These are phyloP conservation scores for Wickerhamiella shivajii DNA, from an alignment of 805 yeast genomes.

Conservation along the genomic window DNA sequence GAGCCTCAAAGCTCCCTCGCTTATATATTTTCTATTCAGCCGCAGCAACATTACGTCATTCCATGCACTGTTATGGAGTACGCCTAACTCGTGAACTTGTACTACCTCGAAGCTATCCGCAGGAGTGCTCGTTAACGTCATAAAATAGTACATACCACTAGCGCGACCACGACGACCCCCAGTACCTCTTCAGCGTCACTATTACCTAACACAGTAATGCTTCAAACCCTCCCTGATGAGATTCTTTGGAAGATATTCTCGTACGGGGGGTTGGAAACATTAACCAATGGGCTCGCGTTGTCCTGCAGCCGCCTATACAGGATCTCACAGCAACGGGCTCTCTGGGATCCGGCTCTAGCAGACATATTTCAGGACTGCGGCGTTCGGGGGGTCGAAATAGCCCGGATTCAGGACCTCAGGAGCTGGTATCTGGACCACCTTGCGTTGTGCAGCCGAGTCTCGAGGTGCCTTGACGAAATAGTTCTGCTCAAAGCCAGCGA, in stretches of 20 bases:
- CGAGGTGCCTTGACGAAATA: slow-evolving; percentile 12
- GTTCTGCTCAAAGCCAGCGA: too few species aligned
- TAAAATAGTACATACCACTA: too few species aligned
- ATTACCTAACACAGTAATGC: background rate
- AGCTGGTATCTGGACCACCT: slow-evolving; percentile 12
- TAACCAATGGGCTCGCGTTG: slow-evolving; percentile 13
- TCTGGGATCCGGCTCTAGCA: slow-evolving; percentile 14
- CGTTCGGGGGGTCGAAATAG: slow-evolving; percentile 10
- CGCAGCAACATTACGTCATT: too few species aligned
- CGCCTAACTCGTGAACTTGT: too few species aligned
- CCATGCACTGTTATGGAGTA: too few species aligned
- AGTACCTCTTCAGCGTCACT: too few species aligned
- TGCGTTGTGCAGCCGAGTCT: slow-evolving; percentile 8
- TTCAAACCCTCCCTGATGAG: slow-evolving; percentile 11
- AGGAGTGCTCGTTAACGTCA: too few species aligned
- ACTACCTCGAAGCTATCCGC: too few species aligned
- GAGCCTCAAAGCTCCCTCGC: too few species aligned
- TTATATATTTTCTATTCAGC: too few species aligned
- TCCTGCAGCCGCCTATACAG: slow-evolving; percentile 14
- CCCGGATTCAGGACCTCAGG: slow-evolving; percentile 11
- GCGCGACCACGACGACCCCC: too few species aligned
- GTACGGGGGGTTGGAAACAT: slow-evolving; percentile 13
- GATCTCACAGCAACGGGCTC: slow-evolving; percentile 14
- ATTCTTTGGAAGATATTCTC: slow-evolving; percentile 11
- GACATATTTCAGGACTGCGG: slow-evolving; percentile 8